These are phyloP conservation scores for Ceratocystis destructans DNA, from an alignment of 2,329 filamentous ascomycete species.

Conservation along the genomic window DNA sequence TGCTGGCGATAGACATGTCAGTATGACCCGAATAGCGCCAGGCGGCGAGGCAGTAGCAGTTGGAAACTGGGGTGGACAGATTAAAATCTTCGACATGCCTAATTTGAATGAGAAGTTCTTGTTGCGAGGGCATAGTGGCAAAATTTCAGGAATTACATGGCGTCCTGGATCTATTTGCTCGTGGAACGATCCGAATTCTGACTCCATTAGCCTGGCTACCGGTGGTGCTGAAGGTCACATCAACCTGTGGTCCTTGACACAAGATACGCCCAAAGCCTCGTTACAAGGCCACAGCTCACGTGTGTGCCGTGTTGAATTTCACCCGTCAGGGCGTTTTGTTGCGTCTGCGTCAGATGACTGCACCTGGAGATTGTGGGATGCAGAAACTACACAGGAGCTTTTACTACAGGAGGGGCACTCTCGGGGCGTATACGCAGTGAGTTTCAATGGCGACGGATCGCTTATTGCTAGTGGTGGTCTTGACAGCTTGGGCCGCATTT, in stretches of 20 bases:
- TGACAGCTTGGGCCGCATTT: conserved; percentile 87
- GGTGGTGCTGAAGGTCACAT: conserved; percentile 80
- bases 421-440: conserved; percentile 77
- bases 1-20: conserved; percentile 77
- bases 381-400: conserved; percentile 70
- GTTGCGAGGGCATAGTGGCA: conserved; percentile 72
- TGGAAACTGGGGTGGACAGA: conserved; percentile 83
- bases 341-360: conserved; percentile 93
- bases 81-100: conserved; percentile 75
- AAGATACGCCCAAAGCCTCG: conserved; percentile 73
- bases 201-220: conserved; percentile 72
- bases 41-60: conserved; percentile 71
- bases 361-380: conserved; percentile 93
- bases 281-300: conserved; percentile 72
- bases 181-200: conserved; percentile 54
- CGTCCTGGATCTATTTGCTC: conserved; percentile 67
- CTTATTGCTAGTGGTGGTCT: conserved; percentile 82
- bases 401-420: conserved; percentile 90
- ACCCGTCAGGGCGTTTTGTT: conserved; percentile 78
- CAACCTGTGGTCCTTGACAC: conserved; percentile 76
- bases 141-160: conserved; percentile 85
- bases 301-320: conserved; percentile 86
- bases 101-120: conserved; percentile 63
- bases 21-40: conserved; percentile 82
- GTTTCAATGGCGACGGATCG: conserved; percentile 84